A percentile compares a stretch with the other conserved stretches of the same genome.
Conservation (phyloP, 75 land plant species). For the Pinus albicaulis region DNA sequence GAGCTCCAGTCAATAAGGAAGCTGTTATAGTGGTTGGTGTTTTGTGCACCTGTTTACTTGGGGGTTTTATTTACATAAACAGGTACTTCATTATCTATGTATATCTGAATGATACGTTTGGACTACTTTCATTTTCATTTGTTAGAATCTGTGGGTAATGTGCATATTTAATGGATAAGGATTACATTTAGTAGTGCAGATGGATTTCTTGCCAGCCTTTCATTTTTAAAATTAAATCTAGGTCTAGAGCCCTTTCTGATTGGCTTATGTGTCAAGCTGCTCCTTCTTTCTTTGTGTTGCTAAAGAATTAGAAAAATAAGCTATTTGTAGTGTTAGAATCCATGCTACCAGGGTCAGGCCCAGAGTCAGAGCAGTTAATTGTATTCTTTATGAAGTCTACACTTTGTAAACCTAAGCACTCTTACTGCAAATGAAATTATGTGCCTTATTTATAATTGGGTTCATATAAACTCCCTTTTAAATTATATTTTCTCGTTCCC, state of each 20-base stretch:
- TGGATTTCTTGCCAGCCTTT: no score
- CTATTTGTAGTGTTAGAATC: no score
- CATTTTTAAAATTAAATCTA: background rate
- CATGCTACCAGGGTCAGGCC: no score
- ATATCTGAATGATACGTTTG: background rate
- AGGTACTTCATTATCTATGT: conserved; percentile 25
- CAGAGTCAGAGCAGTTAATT: background rate
- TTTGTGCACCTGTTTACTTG: conserved; percentile 47
- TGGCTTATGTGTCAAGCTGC: background rate
- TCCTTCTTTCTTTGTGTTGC: background rate
- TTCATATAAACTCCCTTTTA: no score
- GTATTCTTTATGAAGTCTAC: background rate
- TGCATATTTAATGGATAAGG: no score
- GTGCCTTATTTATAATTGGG: no score
- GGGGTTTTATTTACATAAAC: conserved; percentile 63
- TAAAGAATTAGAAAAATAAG: no score
- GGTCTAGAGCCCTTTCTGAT: background rate
- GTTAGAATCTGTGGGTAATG: background rate
- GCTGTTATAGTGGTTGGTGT: conserved; percentile 59
- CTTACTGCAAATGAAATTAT: no score
- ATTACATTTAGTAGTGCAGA: no score
- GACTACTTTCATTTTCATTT: background rate
- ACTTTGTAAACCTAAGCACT: background rate
- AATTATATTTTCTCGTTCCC: background rate
- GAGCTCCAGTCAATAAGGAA: conserved; percentile 55